Base-by-base conservation (phyloP, 768 basidiomycete genomes). In the Chalciporus chontae region DNA sequence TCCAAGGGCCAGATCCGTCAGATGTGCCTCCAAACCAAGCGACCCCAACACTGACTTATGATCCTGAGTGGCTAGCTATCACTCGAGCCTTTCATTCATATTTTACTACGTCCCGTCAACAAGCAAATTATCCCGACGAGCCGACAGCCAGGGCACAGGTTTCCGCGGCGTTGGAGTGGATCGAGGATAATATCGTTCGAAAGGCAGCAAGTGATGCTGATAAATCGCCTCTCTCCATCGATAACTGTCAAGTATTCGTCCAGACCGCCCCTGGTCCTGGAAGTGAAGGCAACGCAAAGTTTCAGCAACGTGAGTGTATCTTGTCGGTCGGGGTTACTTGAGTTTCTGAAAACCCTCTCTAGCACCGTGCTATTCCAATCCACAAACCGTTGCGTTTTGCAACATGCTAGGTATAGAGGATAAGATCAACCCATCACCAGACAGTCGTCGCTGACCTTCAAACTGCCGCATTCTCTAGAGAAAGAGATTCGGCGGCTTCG, bases 51-150 rank as follows among this genome's bases (percentile, higher is more conserved):
- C 60, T 97, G 17, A 76, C 78, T 13, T 96, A 80, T 67, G 94
- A 97, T 60, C 84, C 85, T 0, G 84, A 92, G 64, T 99, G 96
- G 96, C 81, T 98, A 41, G 94, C 93, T 0, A 92, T 99, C 60
- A 84, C 83, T 5, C 86, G 90, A 7, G 92, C 91, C 0, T 87
- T 94, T 56, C 81, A 92, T 52, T 84, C 85, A 0, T 87, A 78
- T 69, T 77, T 97, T 53, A 84, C 87, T 3, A 76, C 77, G 5
- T 57, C 64, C 4, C 71, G 61, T 7, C 57, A 60, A 0, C 87
- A 87, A 53, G 64, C 64, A 0, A 58, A 73, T 0, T 85, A 90
- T 58, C 93, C 94, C 0, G 74, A 77, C 0, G 67, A 69, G 0
- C 66, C 78, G 14, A 75, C 80, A 0, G 70, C 73, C 8, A 70